These are phyloP conservation scores for Zasmidium citrigriseum DNA, from an alignment of 2,329 filamentous ascomycete genomes.

Conservation along the genomic window DNA sequence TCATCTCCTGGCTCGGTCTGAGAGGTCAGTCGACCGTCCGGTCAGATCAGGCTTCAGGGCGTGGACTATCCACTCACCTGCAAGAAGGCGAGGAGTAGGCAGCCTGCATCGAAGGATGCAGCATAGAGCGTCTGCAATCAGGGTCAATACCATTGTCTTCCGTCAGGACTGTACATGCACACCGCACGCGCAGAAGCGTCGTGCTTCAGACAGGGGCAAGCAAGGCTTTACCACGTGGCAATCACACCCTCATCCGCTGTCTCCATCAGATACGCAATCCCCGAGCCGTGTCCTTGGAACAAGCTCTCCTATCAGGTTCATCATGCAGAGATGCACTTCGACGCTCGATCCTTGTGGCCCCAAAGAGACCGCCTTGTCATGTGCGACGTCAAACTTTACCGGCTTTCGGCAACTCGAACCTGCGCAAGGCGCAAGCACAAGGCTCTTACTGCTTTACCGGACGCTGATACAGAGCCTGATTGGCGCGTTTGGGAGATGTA, in stretches of 20 bases:
- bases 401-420: not conserved
- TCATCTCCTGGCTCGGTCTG: not conserved
- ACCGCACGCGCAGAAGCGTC: too few species aligned
- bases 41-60: not conserved
- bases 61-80: not conserved
- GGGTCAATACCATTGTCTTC: not conserved
- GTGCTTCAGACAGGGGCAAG: not conserved
- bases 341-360: not conserved
- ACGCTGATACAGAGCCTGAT: not conserved
- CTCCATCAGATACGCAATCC: not conserved
- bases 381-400: not conserved
- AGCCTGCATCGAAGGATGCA: not conserved
- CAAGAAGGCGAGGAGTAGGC: not conserved
- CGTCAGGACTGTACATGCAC: too few species aligned
- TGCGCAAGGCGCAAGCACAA: not conserved
- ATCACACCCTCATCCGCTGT: not conserved
- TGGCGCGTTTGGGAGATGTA: not conserved
- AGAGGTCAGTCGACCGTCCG: not conserved
- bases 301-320: not conserved
- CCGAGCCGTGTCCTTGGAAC: not conserved
- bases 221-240: not conserved
- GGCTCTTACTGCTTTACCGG: not conserved
- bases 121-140: not conserved
- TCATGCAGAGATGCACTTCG: not conserved
- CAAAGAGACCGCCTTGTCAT: not conserved